Evolutionary conservation across 169 alveolate genomes (phyloP).

Genomic region (Toxoplasma gondii): DNA sequence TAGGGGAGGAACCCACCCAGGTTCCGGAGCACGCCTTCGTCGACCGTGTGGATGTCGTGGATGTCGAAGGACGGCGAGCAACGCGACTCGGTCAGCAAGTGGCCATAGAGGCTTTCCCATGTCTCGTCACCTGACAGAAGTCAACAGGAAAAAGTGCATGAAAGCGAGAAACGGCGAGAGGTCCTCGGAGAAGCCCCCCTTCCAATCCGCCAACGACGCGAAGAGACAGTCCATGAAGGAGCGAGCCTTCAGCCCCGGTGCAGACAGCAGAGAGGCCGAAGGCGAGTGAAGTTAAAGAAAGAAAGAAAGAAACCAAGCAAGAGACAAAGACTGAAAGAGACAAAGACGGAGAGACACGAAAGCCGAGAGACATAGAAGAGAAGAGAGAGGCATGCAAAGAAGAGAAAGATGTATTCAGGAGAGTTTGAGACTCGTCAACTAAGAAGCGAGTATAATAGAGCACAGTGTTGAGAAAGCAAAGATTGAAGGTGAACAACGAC

Average conservation of each 20-base stretch:
- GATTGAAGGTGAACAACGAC: too few species aligned
- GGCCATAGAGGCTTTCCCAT: conserved; percentile 79
- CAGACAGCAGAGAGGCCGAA: neutral
- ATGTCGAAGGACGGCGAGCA: conserved; percentile 80
- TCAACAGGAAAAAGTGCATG: neutral
- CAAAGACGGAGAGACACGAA: neutral
- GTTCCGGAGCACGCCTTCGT: conserved; percentile 69
- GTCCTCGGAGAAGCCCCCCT: neutral
- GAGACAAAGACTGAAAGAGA: too few species aligned
- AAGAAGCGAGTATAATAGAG: too few species aligned
- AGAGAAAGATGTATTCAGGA: neutral
- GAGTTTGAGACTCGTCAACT: too few species aligned
- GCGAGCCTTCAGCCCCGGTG: neutral
- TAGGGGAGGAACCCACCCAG: conserved; percentile 39
- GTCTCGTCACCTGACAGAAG: conserved; percentile 80
- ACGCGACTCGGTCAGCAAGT: conserved; percentile 68
- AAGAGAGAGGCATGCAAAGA: neutral
- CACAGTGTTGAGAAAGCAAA: too few species aligned
- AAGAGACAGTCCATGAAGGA: neutral
- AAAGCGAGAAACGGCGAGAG: neutral
- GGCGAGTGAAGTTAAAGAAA: neutral
- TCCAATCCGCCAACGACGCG: too few species aligned
- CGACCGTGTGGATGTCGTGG: conserved; percentile 80
- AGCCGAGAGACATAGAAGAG: neutral
- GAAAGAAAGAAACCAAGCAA: neutral